These are phyloP conservation scores for Nasturtium officinale DNA, from an alignment of 345 rosid species.

Conservation along the genomic window DNA sequence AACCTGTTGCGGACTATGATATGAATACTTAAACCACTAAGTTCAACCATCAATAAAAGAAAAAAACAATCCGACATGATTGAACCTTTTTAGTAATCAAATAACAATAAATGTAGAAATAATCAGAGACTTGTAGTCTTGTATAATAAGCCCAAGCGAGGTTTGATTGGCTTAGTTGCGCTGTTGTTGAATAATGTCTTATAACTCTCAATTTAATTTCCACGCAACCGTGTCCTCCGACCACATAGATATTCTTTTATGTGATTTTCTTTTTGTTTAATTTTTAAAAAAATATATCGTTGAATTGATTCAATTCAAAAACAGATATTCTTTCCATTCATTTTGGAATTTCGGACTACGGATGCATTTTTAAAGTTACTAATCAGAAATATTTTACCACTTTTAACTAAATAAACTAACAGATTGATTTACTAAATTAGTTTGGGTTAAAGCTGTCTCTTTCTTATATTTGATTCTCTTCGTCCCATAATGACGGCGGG, in stretches of 20 bases:
- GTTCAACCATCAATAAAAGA: background rate
- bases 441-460: constrained; percentile 28
- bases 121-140: constrained; percentile 24
- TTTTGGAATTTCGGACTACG: background rate
- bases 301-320: too few species aligned
- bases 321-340: background rate
- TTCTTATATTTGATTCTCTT: background rate
- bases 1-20: background rate
- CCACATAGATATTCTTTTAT: constrained; percentile 16
- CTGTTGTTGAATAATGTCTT: constrained; percentile 32
- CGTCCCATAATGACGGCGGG: constrained; percentile 20
- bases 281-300: too few species aligned
- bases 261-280: background rate
- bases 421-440: constrained; percentile 4
- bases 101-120: constrained; percentile 21
- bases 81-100: constrained; percentile 38
- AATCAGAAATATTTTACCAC: background rate
- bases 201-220: constrained; percentile 5
- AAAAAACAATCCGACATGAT: constrained; percentile 13
- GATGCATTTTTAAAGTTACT: background rate
- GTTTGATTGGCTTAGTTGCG: constrained; percentile 34
- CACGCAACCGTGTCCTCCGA: constrained; percentile 26
- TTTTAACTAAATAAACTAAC: background rate
- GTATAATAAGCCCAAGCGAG: constrained; percentile 9
- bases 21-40: constrained; percentile 22